These are phyloP conservation scores for Penicillium paxilli DNA, from an alignment of 495 filamentous ascomycete species.

Conservation along the genomic window DNA sequence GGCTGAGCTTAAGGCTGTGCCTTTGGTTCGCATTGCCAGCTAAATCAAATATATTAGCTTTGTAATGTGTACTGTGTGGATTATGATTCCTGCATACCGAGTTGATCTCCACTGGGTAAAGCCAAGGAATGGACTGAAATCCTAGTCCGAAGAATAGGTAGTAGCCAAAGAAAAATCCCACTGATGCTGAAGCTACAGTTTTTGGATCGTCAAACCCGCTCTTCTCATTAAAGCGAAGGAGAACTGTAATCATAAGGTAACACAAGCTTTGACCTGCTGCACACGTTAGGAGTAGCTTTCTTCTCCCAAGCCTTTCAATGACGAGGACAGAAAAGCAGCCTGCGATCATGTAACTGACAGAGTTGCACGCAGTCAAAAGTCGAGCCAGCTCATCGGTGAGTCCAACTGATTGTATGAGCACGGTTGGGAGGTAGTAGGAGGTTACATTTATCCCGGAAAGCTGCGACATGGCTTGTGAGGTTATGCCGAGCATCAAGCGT, in stretches of 20 bases:
- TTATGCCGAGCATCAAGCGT: conserved; percentile 40
- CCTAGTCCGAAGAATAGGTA: conserved; percentile 51
- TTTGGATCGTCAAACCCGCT: not conserved
- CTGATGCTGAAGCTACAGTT: conserved; percentile 32
- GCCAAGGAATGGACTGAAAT: conserved; percentile 53
- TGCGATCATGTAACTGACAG: conserved; percentile 32
- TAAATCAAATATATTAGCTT: too few relatives aligned
- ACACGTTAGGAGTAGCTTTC: conserved; percentile 48
- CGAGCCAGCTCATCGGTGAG: conserved; percentile 38
- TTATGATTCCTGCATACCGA: too few relatives aligned
- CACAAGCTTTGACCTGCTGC: conserved; percentile 43
- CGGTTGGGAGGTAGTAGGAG: conserved; percentile 38
- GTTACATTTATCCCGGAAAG: conserved; percentile 35
- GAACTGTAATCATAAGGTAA: conserved; percentile 55
- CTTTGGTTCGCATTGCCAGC: conserved; percentile 48
- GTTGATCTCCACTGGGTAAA: conserved; percentile 62
- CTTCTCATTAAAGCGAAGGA: conserved; percentile 37
- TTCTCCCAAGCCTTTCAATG: conserved; percentile 47
- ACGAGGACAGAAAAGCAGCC: conserved; percentile 34
- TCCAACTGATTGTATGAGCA: conserved; percentile 45
- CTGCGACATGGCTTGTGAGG: conserved; percentile 49
- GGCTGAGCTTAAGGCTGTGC: conserved; percentile 37
- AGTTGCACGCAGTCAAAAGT: conserved; percentile 43
- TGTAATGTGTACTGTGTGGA: too few relatives aligned
- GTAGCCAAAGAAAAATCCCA: conserved; percentile 54